These are phyloP conservation scores for Berkeleyomyces rouxiae DNA, from an alignment of 2,329 filamentous ascomycete species.

Conservation along the genomic window DNA sequence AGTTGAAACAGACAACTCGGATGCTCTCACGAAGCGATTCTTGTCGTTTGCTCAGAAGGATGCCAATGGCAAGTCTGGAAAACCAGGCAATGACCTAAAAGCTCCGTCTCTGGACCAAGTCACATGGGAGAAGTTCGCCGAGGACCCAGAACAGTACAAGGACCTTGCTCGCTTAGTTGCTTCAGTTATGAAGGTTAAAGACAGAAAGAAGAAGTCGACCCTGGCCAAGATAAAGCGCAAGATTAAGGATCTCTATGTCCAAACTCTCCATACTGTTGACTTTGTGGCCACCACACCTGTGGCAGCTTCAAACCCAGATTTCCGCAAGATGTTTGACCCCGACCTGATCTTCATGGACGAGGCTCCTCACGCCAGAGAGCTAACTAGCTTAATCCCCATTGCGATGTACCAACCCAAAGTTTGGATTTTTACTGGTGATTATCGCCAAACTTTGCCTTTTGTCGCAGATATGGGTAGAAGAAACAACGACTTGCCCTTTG, in stretches of 20 bases:
- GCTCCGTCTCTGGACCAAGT: constrained; percentile 28
- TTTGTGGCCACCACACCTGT: constrained; percentile 32
- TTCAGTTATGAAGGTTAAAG: constrained; percentile 17
- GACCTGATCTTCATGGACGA: constrained; percentile 80
- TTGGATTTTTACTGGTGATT: constrained; percentile 31
- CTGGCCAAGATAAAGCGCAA: constrained; percentile 20
- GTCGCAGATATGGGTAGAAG: constrained; percentile 18
- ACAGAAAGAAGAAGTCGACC: constrained; percentile 13
- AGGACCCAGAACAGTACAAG: constrained; percentile 20
- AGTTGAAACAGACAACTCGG: background rate
- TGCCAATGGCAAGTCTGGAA: background rate
- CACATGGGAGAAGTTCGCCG: constrained; percentile 25
- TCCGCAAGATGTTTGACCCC: constrained; percentile 46
- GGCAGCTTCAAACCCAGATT: constrained; percentile 22
- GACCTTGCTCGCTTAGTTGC: constrained; percentile 24
- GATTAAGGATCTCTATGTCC: constrained; percentile 24
- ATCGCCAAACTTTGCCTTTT: constrained; percentile 29
- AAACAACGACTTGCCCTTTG: background rate
- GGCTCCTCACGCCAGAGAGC: constrained; percentile 29
- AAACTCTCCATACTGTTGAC: constrained; percentile 24
- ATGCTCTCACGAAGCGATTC: constrained; percentile 20
- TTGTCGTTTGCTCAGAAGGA: constrained; percentile 16
- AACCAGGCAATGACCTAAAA: constrained; percentile 4
- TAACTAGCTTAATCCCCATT: constrained; percentile 29
- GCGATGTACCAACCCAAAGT: constrained; percentile 26